Evolutionary conservation across 2,329 filamentous ascomycete species (phyloP).

Genomic region (Diplodia corticola): DNA sequence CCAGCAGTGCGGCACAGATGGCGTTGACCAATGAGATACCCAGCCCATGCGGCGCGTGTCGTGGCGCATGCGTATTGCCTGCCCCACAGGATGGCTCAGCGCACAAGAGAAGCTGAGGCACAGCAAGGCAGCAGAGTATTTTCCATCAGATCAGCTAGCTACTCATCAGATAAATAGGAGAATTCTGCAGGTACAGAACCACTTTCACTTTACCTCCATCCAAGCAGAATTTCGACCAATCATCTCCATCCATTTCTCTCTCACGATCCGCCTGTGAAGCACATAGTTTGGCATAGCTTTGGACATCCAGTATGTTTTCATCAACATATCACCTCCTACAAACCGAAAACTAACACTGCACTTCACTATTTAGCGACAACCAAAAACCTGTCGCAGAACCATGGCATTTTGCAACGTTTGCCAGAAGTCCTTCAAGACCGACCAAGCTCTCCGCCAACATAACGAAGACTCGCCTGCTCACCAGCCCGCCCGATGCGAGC

Average conservation of each 20-base stretch:
- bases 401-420: background rate
- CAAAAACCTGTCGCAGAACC: background rate
- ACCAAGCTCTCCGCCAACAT: background rate
- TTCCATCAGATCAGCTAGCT: too few species aligned
- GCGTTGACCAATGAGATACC: background rate
- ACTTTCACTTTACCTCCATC: background rate
- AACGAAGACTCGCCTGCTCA: background rate
- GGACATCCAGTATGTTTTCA: background rate
- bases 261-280: too few species aligned
- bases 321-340: background rate
- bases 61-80: background rate
- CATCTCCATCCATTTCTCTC: background rate
- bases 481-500: background rate
- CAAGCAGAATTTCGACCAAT: background rate
- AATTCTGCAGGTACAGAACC: background rate
- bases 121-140: conserved; percentile 1
- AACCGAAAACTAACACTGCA: background rate
- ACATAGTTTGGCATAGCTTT: background rate
- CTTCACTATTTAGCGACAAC: background rate
- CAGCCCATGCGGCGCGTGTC: background rate
- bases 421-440: background rate
- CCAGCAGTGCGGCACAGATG: background rate
- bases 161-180: background rate
- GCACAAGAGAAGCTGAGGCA: background rate
- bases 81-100: background rate